Conservation (phyloP, 169 alveolate genomes). For the Plasmodium gaboni region DNA sequence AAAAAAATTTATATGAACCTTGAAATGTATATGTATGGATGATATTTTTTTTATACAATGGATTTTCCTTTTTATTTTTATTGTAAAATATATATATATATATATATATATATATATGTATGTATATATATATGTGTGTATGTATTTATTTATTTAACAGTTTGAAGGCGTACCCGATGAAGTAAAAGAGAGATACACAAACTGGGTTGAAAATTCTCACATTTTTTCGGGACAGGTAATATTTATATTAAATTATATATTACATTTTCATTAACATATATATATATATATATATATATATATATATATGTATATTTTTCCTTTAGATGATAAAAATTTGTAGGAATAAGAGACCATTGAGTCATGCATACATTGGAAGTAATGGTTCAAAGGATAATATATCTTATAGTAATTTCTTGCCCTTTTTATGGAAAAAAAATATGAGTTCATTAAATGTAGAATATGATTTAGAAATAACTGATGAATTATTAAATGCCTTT, state of each 20-base stretch:
- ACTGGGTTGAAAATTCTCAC: conserved; percentile 56
- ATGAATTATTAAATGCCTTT: conserved; percentile 53
- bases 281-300: not conserved
- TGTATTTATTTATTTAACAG: conserved; percentile 19
- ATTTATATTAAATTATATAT: not conserved
- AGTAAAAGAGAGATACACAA: conserved; percentile 63
- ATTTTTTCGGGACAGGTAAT: conserved; percentile 73
- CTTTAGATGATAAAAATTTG: conserved; percentile 71
- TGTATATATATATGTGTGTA: not conserved
- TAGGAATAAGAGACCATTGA: conserved; percentile 49
- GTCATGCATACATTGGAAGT: conserved; percentile 47
- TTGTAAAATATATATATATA: not conserved
- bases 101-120: no score
- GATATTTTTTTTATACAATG: no score
- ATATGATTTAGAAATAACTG: conserved; percentile 33
- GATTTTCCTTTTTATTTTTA: not conserved
- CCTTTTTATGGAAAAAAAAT: conserved; percentile 55
- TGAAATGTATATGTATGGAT: no score
- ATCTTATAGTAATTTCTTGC: conserved; percentile 51
- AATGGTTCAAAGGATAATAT: conserved; percentile 35
- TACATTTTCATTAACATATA: not conserved
- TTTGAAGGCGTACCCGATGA: conserved; percentile 66
- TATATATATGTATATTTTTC: conserved; percentile 1
- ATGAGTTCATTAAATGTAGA: conserved; percentile 53
- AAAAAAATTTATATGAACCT: no score